phyloP scores from a whole-genome alignment of 2,329 filamentous ascomycete genomes.

The Hypoxylon sp. region DNA sequence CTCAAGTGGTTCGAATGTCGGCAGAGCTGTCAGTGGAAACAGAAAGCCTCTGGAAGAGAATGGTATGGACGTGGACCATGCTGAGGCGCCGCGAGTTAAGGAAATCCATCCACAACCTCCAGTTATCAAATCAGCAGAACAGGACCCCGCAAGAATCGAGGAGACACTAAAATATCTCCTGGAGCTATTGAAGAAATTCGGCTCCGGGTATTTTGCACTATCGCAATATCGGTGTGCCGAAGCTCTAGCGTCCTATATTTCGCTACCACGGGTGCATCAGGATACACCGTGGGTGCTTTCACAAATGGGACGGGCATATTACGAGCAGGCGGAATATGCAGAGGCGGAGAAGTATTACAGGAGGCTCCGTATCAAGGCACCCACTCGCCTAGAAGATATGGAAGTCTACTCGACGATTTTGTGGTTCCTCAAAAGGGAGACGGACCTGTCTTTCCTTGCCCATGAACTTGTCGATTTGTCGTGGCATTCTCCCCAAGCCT shows the following conservation, averaged over 20 bases:
- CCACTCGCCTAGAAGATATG: conserved; percentile 92
- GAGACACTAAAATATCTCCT: conserved; percentile 84
- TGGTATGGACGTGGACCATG: conserved; percentile 77
- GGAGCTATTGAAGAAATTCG: conserved; percentile 86
- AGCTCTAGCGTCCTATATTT: conserved; percentile 80
- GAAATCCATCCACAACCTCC: conserved; percentile 59
- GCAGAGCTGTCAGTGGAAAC: conserved; percentile 91
- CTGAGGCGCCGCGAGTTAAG: conserved; percentile 67
- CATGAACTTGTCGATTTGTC: conserved; percentile 90
- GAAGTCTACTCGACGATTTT: conserved; percentile 98
- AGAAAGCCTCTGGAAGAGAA: conserved; percentile 80
- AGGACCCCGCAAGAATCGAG: conserved; percentile 75
- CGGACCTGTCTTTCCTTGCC: conserved; percentile 90
- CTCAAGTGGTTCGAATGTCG: conserved; percentile 78
- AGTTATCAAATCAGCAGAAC: conserved; percentile 59
- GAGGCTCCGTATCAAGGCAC: conserved; percentile 82
- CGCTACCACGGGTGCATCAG: conserved; percentile 80
- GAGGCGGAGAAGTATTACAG: conserved; percentile 91
- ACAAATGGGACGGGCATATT: conserved; percentile 90
- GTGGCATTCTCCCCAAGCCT: conserved; percentile 92
- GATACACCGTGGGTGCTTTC: conserved; percentile 95
- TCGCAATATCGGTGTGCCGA: conserved; percentile 84
- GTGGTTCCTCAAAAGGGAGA: conserved; percentile 96
- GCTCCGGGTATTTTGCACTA: conserved; percentile 82
- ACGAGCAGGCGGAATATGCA: conserved; percentile 88